Conservation (phyloP, 2,329 filamentous ascomycete genomes). For the Onygenales sp. region DNA sequence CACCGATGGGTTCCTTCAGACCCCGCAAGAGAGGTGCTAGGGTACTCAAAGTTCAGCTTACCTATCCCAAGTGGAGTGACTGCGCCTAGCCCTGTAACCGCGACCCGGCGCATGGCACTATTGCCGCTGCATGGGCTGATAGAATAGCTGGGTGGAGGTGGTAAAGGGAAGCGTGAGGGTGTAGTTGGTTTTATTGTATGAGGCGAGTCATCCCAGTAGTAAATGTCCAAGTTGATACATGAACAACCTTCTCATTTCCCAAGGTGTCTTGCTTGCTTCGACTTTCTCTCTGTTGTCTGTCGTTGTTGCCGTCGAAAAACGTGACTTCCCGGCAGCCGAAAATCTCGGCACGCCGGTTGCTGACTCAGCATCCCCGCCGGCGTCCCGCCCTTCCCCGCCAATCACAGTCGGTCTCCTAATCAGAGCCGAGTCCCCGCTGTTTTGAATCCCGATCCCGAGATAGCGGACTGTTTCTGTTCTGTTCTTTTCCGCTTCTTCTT, state of each 20-base stretch:
- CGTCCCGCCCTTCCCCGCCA: background rate
- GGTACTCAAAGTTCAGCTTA: slow-evolving; percentile 21
- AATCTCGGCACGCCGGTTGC: background rate
- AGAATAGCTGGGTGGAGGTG: background rate
- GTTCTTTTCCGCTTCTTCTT: too few species aligned
- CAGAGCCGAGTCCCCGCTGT: background rate
- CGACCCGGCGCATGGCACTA: slow-evolving; percentile 52
- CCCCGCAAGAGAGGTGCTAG: too few species aligned
- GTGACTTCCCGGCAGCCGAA: background rate
- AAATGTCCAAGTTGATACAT: too few species aligned
- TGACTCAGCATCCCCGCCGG: background rate
- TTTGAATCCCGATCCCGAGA: background rate
- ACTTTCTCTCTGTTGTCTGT: too few species aligned
- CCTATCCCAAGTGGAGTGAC: slow-evolving; percentile 76
- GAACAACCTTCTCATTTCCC: too few species aligned
- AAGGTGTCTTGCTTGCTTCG: background rate
- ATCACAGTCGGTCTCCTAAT: background rate
- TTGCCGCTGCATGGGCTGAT: background rate
- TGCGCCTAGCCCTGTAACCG: slow-evolving; percentile 74
- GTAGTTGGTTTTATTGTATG: too few species aligned
- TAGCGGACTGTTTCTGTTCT: background rate
- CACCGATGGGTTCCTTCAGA: too few species aligned
- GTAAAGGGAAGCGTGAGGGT: too few species aligned
- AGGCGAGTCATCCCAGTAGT: too few species aligned
- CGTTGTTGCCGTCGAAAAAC: background rate